Conservation (phyloP, 2,329 filamentous ascomycete genomes). For the Fusarium sambucinum region DNA sequence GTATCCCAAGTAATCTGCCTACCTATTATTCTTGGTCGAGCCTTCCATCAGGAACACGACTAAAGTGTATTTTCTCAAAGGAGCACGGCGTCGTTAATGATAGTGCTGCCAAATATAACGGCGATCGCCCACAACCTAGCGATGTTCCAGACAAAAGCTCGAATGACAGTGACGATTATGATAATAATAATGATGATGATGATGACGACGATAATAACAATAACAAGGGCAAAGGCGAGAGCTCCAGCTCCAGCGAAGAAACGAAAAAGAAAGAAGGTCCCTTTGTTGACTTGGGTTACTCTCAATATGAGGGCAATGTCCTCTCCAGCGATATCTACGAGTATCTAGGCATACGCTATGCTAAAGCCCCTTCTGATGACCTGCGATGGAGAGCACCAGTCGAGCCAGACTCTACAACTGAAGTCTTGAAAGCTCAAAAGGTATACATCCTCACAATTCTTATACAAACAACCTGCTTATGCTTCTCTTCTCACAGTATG, state of each 20-base stretch:
- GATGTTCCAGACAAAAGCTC: background rate
- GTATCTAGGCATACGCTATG: conserved; percentile 65
- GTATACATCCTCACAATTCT: conserved; percentile 33
- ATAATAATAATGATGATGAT: too few species aligned
- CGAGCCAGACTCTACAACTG: conserved; percentile 53
- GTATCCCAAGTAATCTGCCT: background rate
- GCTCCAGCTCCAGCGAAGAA: conserved; percentile 4
- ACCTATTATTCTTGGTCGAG: background rate
- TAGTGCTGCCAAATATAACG: background rate
- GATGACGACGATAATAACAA: conserved; percentile 5
- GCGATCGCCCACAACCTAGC: conserved; percentile 6
- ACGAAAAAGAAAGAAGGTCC: conserved; percentile 8
- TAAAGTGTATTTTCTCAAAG: conserved; percentile 23
- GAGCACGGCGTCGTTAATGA: conserved; percentile 6
- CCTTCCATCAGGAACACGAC: background rate
- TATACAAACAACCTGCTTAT: background rate
- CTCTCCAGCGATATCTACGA: conserved; percentile 57
- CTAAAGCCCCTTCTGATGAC: conserved; percentile 62
- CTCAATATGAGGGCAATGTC: conserved; percentile 57
- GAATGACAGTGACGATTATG: conserved; percentile 2
- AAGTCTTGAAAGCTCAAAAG: conserved; percentile 53
- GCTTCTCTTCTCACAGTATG: conserved; percentile 54
- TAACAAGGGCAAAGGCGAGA: background rate
- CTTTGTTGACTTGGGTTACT: conserved; percentile 58
- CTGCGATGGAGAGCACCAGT: conserved; percentile 65